Conservation (phyloP, 768 basidiomycete genomes). For the Amanita pallidorosea region DNA sequence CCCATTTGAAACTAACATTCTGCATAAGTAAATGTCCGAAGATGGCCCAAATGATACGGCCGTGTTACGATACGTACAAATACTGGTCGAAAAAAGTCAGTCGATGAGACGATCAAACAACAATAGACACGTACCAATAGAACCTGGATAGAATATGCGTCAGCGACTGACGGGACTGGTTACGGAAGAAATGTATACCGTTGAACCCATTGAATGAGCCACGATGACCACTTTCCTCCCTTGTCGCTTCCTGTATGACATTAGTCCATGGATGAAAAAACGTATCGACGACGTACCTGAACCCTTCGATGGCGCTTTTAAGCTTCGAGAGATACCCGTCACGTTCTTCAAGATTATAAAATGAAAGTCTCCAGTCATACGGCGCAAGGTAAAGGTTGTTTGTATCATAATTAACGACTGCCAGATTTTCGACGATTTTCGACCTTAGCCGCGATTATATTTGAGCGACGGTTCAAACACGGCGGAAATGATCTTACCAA, state of each 20-base stretch:
- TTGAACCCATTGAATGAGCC: slow-evolving; percentile 81
- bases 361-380: slow-evolving; percentile 88
- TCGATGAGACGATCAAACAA: slow-evolving; percentile 1
- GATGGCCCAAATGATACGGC: not conserved
- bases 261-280: not conserved
- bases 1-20: slow-evolving; percentile 79
- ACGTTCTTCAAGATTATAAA: slow-evolving; percentile 83
- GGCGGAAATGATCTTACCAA: slow-evolving; percentile 37
- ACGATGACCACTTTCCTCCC: slow-evolving; percentile 73
- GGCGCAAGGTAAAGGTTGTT: slow-evolving; percentile 78
- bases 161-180: not conserved
- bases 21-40: not conserved
- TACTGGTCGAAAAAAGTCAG: slow-evolving; percentile 40
- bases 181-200: slow-evolving; percentile 30
- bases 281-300: slow-evolving; percentile 36
- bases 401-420: slow-evolving; percentile 86
- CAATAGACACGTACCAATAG: slow-evolving; percentile 31
- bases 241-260: slow-evolving; percentile 46
- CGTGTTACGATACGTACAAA: slow-evolving; percentile 47
- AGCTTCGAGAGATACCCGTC: slow-evolving; percentile 84
- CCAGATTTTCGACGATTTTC: slow-evolving; percentile 91
- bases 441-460: slow-evolving; percentile 35
- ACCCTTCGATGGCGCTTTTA: slow-evolving; percentile 72
- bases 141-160: slow-evolving; percentile 18
- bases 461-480: not conserved